Evolutionary conservation across 208 protist genomes (phyloP).

Genomic region (Trypanosomatidae sp.): DNA sequence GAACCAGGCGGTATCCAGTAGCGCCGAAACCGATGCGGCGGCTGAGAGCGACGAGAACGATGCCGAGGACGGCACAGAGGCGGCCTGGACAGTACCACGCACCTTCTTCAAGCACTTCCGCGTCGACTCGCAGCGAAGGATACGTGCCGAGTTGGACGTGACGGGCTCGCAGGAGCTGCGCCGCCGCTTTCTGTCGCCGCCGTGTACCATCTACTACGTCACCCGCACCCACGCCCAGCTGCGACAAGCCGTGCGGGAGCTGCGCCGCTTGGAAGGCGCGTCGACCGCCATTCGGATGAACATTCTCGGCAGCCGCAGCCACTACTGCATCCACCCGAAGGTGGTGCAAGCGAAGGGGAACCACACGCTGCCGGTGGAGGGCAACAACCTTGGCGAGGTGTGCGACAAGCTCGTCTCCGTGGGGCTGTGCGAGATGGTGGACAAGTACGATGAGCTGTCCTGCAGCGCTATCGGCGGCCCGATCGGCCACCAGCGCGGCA

Average conservation of each 20-base stretch:
- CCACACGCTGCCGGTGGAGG: conserved; percentile 54
- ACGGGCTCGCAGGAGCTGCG: conserved; percentile 52
- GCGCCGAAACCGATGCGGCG: too few relatives aligned
- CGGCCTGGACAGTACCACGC: conserved; percentile 30
- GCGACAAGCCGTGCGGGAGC: conserved; percentile 93
- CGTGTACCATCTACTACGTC: conserved; percentile 92
- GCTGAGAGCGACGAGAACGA: not conserved
- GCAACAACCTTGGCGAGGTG: conserved; percentile 84
- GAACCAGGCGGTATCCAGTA: too few relatives aligned
- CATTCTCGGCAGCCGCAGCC: conserved; percentile 94
- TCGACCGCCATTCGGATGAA: conserved; percentile 70
- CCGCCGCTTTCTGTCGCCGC: conserved; percentile 44
- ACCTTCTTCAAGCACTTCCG: conserved; percentile 68
- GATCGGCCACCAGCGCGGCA: conserved; percentile 25
- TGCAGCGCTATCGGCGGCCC: conserved; percentile 46
- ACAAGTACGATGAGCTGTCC: conserved; percentile 55
- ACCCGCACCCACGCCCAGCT: conserved; percentile 98
- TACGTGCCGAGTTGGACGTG: conserved; percentile 51
- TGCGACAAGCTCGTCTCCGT: conserved; percentile 83
- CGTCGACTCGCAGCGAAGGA: conserved; percentile 21
- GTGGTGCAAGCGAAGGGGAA: conserved; percentile 43
- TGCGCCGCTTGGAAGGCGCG: conserved; percentile 69
- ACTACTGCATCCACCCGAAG: conserved; percentile 93
- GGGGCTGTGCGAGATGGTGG: conserved; percentile 60
- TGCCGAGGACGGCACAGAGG: not conserved